These are phyloP conservation scores for Penicillium argentinense DNA, from an alignment of 495 filamentous ascomycete genomes.

Conservation along the genomic window DNA sequence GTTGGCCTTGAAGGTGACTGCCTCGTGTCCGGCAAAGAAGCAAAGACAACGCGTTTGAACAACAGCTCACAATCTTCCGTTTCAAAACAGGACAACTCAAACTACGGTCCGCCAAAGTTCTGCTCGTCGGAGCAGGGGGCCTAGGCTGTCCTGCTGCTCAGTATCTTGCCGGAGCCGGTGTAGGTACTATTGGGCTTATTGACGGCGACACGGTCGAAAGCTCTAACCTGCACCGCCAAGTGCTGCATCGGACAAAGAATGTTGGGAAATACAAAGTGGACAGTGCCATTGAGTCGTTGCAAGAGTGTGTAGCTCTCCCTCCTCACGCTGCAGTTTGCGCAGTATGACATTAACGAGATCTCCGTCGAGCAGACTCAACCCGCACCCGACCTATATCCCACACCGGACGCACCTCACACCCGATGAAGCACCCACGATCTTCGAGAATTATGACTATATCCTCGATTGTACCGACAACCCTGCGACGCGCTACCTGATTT, in stretches of 20 bases:
- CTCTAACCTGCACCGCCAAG: slow-evolving; percentile 93
- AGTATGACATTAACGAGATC: too few relatives aligned
- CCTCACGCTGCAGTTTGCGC: too few relatives aligned
- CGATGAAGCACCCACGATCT: slow-evolving; percentile 61
- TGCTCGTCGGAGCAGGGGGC: slow-evolving; percentile 91
- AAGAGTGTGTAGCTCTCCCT: slow-evolving; percentile 53
- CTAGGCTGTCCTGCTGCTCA: slow-evolving; percentile 88
- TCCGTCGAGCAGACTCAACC: slow-evolving; percentile 74
- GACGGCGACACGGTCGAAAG: slow-evolving; percentile 85
- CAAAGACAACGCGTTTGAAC: not conserved
- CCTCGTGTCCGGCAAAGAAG: not conserved
- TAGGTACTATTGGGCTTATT: slow-evolving; percentile 79
- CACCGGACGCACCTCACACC: slow-evolving; percentile 63
- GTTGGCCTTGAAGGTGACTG: slow-evolving; percentile 77
- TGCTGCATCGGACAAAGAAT: slow-evolving; percentile 67
- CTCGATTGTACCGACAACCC: slow-evolving; percentile 96
- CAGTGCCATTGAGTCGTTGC: slow-evolving; percentile 68
- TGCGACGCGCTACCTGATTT: slow-evolving; percentile 87
- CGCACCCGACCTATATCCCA: slow-evolving; percentile 59
- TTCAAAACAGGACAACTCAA: slow-evolving; percentile 67
- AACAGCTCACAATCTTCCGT: slow-evolving; percentile 1
- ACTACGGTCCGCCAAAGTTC: slow-evolving; percentile 66
- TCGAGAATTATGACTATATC: slow-evolving; percentile 73
- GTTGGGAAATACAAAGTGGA: slow-evolving; percentile 82
- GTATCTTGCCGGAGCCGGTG: slow-evolving; percentile 85